Evolutionary conservation across 1,284 basidiomycete species (phyloP).

Genomic region (Trichosporon sp.): DNA sequence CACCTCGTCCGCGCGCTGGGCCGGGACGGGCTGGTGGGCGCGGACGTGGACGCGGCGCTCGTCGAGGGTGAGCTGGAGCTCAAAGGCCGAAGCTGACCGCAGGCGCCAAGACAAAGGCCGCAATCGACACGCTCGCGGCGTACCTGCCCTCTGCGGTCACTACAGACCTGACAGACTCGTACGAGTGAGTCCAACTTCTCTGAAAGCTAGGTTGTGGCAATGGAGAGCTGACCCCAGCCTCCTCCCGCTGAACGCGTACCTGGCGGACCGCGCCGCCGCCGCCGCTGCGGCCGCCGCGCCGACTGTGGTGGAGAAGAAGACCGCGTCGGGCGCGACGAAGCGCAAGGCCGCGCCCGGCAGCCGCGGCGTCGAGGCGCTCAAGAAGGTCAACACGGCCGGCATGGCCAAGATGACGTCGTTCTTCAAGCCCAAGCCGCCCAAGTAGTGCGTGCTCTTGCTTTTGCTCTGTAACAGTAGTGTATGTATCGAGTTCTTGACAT

Average conservation of each 20-base stretch:
- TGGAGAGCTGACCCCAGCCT: constrained; percentile 22
- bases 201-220: neutral
- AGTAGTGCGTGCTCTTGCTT: neutral
- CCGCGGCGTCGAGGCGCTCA: constrained; percentile 42
- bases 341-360: constrained; percentile 29
- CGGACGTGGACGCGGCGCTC: constrained; percentile 19
- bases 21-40: constrained; percentile 34
- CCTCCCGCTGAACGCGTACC: constrained; percentile 25
- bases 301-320: constrained; percentile 18
- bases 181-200: constrained; percentile 27
- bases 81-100: constrained; percentile 1
- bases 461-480: constrained; percentile 4
- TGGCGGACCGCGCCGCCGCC: constrained; percentile 33
- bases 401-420: constrained; percentile 47
- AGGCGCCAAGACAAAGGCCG: constrained; percentile 32
- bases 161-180: constrained; percentile 12
- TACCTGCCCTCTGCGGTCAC: constrained; percentile 27
- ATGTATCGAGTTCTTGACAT: too few relatives aligned
- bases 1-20: constrained; percentile 37
- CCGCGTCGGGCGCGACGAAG: constrained; percentile 21
- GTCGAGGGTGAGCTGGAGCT: constrained; percentile 29
- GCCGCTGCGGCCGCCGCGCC: constrained; percentile 30
- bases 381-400: constrained; percentile 44
- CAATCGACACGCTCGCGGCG: constrained; percentile 34
- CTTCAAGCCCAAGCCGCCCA: constrained; percentile 40